These are phyloP conservation scores for Cyclospora cayetanensis DNA, from an alignment of 169 alveolate genomes.

Conservation along the genomic window DNA sequence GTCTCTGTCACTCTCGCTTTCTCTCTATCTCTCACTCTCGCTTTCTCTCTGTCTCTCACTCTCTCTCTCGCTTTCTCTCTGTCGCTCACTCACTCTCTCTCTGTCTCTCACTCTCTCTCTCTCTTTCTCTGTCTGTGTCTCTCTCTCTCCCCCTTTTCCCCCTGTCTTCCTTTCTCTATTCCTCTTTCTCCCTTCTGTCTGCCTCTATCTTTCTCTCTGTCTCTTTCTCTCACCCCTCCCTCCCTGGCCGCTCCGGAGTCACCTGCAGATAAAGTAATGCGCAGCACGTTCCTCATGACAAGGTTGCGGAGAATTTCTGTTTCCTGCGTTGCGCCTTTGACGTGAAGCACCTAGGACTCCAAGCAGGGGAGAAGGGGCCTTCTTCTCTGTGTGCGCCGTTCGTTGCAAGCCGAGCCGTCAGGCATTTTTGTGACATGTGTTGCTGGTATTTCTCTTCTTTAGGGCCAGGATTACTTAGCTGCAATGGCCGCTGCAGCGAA, in stretches of 20 bases:
- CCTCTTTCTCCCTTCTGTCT: neutral
- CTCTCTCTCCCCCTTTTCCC: neutral
- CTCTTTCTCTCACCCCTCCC: neutral
- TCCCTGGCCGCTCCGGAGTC: too few species aligned
- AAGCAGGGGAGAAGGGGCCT: too few species aligned
- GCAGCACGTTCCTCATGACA: too few species aligned
- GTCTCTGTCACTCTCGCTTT: neutral
- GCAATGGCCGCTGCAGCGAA: slow-evolving; percentile 93
- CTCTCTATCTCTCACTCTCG: neutral
- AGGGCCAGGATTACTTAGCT: slow-evolving; percentile 86
- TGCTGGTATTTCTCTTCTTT: neutral
- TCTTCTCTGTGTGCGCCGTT: too few species aligned
- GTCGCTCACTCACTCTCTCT: neutral
- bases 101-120: neutral
- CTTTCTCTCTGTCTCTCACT: neutral
- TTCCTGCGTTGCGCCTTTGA: too few species aligned
- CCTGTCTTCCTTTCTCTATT: neutral
- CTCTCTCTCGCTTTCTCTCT: neutral
- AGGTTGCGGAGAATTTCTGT: too few species aligned
- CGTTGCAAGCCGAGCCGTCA: too few species aligned
- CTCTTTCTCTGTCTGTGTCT: neutral
- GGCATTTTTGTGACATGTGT: too few species aligned
- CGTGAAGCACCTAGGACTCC: too few species aligned
- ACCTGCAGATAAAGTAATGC: too few species aligned
- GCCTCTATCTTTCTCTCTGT: neutral